Base-by-base conservation (phyloP, 2,329 filamentous ascomycete genomes). In the Fulvia fulva region DNA sequence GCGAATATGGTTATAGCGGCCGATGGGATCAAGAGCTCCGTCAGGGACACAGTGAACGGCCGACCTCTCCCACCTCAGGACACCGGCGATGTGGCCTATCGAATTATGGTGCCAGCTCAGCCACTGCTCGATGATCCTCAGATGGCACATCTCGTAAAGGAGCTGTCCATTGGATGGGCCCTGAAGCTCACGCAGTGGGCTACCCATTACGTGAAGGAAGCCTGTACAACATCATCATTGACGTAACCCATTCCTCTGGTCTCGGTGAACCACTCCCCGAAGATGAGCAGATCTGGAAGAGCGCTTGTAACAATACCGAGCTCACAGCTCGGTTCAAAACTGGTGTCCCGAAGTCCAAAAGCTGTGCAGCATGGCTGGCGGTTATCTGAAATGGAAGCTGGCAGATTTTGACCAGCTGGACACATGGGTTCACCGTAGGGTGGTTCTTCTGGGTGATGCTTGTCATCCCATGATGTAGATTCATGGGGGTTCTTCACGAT, bases 311-410 rank as follows among this genome's bases (percentile, higher is more conserved):
- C 55, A 71, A 69, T 45, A 51, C 45, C 3, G 66, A 71, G 52
- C 43, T 71, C 2, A 61, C 69, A 12, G 53, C 64, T 23, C 56
- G 69, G 12, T 71, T 71, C 52, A 63, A 60, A 65, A 70, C 47
- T 72, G 68, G 70, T 71, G 68, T 55, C 53, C 62, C 22, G 63
- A 64, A 28, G 68, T 72, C 11, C 58, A 60, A n/a, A 69, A 68
- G 51, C 62, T 72, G 22, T 70, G 68, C 54, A 68, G 64, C 16
- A 70, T 75, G 34, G 71, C 71, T 3, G 69, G 80, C 57, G 80
- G 85, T 68, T 83, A 87, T 34, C 47, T 64, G 69, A 85, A 87
- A 71, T 87, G 85, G 85, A 80, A 81, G 59, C 76, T 88, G 54
- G 80, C 83, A 59, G 80, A 83, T 57, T 82, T 86, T 67, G 78